Evolutionary conservation across 164 flowering plant genomes (phyloP), one percentile per base, ranked within the genome.

Genomic region (Amborella trichopoda): DNA sequence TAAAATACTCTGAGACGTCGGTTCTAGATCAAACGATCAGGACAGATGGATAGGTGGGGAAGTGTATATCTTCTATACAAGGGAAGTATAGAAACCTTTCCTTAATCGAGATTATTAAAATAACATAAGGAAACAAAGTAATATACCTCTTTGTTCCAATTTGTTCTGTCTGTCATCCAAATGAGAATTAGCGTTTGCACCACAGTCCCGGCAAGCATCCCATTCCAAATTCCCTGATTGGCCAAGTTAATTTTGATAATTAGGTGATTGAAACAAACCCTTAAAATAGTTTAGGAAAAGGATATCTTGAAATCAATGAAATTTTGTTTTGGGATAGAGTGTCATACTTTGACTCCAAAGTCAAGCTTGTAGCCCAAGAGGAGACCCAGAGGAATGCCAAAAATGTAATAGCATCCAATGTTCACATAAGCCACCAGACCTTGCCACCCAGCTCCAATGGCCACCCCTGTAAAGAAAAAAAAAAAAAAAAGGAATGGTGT

Each of bases 371-470:
- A 73, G n/a, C 83, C 75, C 45, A 77, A 12, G 13, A 59, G 20
- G 19, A 75, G 71, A 21, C 84, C 88, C 30, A 75, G 28, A 11
- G 93, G 82, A 46, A 80, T 26, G 6, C 84, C 87, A 48, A 77
- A 55, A 0, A 70, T 3, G 42, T 77, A 80, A 55, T 83, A 83
- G 52, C 84, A 73, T 1, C 43, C 78, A 44, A 80, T 57, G 54
- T 76, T 80, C 27, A 80, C 70, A 49, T 72, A 77, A 3, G 87
- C 87, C 16, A 82, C 80, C 8, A 44, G 26, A 11, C 71, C 63
- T 62, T 80, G 82, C 87, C 87, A 82, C 50, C 87, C 87, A 22
- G 87, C 87, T 40, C 87, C 84, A 40, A 80, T 55, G 1, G 93
- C 87, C 44, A 78, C 88, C 19, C 85, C 87, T 83, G 62, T 23